phyloP scores from a whole-genome alignment of 2,329 filamentous ascomycete genomes.

The Fusarium guadeloupense region DNA sequence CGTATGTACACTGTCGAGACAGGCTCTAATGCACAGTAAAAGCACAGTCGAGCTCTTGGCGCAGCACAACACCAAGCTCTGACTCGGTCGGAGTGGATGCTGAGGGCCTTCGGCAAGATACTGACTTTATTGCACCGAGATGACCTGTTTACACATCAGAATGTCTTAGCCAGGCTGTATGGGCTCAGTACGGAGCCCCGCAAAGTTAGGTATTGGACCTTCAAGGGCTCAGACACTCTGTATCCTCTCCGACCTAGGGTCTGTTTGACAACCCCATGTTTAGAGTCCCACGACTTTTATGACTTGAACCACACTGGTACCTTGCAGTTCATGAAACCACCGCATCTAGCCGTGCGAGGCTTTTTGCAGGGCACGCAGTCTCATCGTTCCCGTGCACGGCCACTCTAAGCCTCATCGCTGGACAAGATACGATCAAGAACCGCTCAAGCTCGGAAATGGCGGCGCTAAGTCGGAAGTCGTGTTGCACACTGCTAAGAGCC shows the following conservation, averaged over 20 bases:
- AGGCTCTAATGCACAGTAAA: conserved; percentile 11
- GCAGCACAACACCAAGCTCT: conserved; percentile 6
- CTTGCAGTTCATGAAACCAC: conserved; percentile 26
- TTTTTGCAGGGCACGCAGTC: conserved; percentile 16
- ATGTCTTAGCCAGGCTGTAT: conserved; percentile 15
- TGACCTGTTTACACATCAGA: conserved; percentile 29
- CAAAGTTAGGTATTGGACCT: conserved; percentile 1
- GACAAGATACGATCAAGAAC: background rate
- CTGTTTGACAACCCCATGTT: background rate
- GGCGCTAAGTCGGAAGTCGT: conserved; percentile 34
- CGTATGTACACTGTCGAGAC: conserved; percentile 24
- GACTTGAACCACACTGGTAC: conserved; percentile 15
- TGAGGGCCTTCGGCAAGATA: conserved; percentile 38
- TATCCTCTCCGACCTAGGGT: background rate
- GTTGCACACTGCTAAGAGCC: conserved; percentile 21
- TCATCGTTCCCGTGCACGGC: conserved; percentile 19
- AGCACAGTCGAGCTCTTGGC: conserved; percentile 8
- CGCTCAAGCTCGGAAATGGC: conserved; percentile 31
- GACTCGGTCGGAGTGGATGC: conserved; percentile 28
- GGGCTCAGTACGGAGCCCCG: conserved; percentile 5
- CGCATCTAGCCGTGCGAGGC: conserved; percentile 35
- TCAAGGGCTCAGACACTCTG: conserved; percentile 11
- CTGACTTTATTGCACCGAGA: conserved; percentile 36
- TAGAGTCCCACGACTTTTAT: conserved; percentile 2
- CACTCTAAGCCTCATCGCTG: conserved; percentile 30